Percentiles rank a stretch among this genome's conserved stretches.
phyloP scores from a whole-genome alignment of 31 red algal species.

The Asparagopsis taxiformis region DNA sequence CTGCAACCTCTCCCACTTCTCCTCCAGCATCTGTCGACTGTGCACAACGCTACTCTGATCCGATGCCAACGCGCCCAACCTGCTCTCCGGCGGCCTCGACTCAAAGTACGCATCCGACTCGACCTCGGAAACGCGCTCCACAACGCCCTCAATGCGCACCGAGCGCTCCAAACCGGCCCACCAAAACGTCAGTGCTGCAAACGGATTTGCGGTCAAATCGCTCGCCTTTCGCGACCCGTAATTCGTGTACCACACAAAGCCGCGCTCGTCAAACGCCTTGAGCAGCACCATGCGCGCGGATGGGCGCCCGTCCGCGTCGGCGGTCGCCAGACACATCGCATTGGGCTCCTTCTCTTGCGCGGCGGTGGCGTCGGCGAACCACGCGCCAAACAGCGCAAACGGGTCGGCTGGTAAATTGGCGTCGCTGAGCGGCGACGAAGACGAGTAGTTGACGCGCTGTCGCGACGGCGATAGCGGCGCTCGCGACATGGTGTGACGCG shows the following conservation, averaged over 20 bases:
- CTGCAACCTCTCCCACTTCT: slow-evolving; percentile 23
- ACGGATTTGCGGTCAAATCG: slow-evolving; percentile 65
- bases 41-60: slow-evolving; percentile 61
- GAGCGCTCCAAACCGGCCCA: slow-evolving; percentile 89
- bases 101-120: slow-evolving; percentile 89
- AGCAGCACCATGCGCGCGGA: slow-evolving; percentile 86
- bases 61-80: slow-evolving; percentile 67
- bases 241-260: slow-evolving; percentile 97
- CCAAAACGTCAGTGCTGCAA: slow-evolving; percentile 88
- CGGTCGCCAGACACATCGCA: slow-evolving; percentile 95
- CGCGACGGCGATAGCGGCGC: too few relatives aligned
- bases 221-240: slow-evolving; percentile 71
- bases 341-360: slow-evolving; percentile 77
- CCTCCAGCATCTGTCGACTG: slow-evolving; percentile 46
- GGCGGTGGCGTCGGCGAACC: slow-evolving; percentile 72
- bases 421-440: slow-evolving; percentile 2
- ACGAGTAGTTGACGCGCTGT: slow-evolving; percentile 63
- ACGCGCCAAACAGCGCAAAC: slow-evolving; percentile 59
- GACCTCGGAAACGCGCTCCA: slow-evolving; percentile 31
- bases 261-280: slow-evolving; percentile 63
- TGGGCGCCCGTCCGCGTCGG: slow-evolving; percentile 43
- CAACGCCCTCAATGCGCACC: slow-evolving; percentile 81
- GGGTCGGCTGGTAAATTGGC: slow-evolving; percentile 22
- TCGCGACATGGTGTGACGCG: too few relatives aligned
- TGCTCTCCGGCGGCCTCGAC: slow-evolving; percentile 51